These are phyloP conservation scores for Colletotrichum tofieldiae DNA, from an alignment of 2,329 filamentous ascomycete genomes.

Conservation along the genomic window DNA sequence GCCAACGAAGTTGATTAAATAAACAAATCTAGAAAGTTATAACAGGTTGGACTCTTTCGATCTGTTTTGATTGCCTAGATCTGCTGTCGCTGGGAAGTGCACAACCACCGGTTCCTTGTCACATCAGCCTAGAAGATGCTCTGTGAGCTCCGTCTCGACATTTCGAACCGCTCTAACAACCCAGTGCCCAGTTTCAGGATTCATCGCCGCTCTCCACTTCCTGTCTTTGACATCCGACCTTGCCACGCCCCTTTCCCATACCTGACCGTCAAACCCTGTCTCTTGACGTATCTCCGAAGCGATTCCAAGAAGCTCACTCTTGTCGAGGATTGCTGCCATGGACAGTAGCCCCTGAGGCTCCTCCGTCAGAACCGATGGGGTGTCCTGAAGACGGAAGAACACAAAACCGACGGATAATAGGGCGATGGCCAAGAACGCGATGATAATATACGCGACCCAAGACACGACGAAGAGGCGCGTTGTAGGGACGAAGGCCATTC, in stretches of 20 bases:
- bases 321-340: conserved; percentile 8
- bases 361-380: conserved; percentile 8
- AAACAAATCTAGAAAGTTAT: too few relatives aligned
- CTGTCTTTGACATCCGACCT: conserved; percentile 2
- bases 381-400: not conserved
- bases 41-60: not conserved
- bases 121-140: not conserved
- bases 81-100: not conserved
- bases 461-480: conserved; percentile 16
- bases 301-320: not conserved
- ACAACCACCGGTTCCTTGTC: accelerated
- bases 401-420: not conserved
- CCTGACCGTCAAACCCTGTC: not conserved
- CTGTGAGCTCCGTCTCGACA: not conserved
- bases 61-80: not conserved
- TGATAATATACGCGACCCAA: conserved; percentile 13
- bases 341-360: conserved; percentile 20
- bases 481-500: conserved; percentile 2
- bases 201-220: conserved; percentile 9
- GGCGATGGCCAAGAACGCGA: not conserved
- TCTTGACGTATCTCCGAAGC: not conserved
- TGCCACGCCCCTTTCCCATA: conserved; percentile 10
- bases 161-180: not conserved
- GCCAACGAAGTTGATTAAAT: too few relatives aligned
- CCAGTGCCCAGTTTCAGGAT: not conserved